Evolutionary conservation across 2,329 filamentous ascomycete species (phyloP).

Genomic region (Diaporthe vexans): DNA sequence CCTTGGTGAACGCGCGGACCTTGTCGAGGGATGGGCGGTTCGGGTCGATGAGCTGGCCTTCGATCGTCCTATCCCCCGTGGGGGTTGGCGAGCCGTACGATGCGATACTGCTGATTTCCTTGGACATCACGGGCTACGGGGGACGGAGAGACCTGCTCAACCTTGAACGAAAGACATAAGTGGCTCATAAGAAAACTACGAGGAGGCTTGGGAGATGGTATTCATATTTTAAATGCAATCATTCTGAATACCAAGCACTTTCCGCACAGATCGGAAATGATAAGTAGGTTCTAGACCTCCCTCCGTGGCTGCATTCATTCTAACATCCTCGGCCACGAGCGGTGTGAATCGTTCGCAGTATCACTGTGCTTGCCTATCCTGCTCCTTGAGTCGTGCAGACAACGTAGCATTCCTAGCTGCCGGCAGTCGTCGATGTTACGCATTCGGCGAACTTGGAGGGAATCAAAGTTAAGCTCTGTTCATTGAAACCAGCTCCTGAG

Average conservation of each 20-base stretch:
- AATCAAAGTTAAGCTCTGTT: slow-evolving; percentile 19
- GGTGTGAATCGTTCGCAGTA: slow-evolving; percentile 19
- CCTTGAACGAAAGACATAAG: slow-evolving; percentile 9
- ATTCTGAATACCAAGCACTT: too few species aligned
- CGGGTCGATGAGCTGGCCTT: slow-evolving; percentile 8
- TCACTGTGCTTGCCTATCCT: not conserved
- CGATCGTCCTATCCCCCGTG: not conserved
- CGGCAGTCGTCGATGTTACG: slow-evolving; percentile 25
- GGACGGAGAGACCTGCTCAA: slow-evolving; percentile 7
- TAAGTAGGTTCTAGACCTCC: not conserved
- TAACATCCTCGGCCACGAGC: not conserved
- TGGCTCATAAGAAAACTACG: not conserved
- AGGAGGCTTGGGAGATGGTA: not conserved
- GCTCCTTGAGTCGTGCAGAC: not conserved
- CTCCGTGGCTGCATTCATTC: not conserved
- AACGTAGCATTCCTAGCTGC: not conserved
- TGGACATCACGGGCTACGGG: slow-evolving; percentile 25
- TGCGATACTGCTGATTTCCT: slow-evolving; percentile 21
- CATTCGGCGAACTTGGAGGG: slow-evolving; percentile 1
- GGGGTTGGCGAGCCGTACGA: slow-evolving; percentile 10
- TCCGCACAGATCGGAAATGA: slow-evolving; percentile 6
- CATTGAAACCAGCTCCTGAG: slow-evolving; percentile 26
- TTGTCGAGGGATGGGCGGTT: slow-evolving; percentile 28
- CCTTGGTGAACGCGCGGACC: slow-evolving; percentile 26
- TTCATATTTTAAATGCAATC: not conserved